Conservation (phyloP, 2,329 filamentous ascomycete species). For the Claviceps cyperi region DNA sequence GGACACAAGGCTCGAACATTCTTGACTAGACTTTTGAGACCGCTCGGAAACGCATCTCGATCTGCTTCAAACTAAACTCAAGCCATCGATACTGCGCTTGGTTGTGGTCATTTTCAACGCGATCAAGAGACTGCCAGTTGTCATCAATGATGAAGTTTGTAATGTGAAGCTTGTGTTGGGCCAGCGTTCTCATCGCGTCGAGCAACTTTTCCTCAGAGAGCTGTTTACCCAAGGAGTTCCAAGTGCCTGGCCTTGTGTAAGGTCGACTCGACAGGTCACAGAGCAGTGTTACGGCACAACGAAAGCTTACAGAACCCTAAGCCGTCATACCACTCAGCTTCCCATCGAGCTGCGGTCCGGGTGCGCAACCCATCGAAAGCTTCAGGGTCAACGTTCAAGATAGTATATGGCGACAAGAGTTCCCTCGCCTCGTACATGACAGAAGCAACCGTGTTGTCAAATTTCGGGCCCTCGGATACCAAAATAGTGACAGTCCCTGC, state of each 20-base stretch:
- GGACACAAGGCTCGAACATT: conserved; percentile 56
- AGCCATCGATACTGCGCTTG: conserved; percentile 54
- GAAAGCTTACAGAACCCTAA: conserved; percentile 62
- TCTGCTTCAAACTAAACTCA: conserved; percentile 84
- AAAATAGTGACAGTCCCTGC: conserved; percentile 47
- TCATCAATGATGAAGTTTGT: conserved; percentile 90
- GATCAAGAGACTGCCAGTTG: conserved; percentile 75
- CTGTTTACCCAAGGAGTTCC: conserved; percentile 80
- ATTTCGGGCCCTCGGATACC: conserved; percentile 54
- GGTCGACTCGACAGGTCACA: conserved; percentile 8
- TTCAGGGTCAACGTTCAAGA: conserved; percentile 26
- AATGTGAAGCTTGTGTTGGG: conserved; percentile 58
- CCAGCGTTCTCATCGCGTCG: conserved; percentile 56
- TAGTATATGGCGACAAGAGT: conserved; percentile 23
- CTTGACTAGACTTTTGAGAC: conserved; percentile 56
- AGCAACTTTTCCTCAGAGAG: conserved; percentile 71
- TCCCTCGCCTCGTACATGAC: conserved; percentile 79
- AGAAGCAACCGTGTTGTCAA: conserved; percentile 64
- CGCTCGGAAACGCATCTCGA: conserved; percentile 60
- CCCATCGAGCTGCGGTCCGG: conserved; percentile 49
- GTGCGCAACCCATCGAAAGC: conserved; percentile 32
- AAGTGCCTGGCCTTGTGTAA: conserved; percentile 44
- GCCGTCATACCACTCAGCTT: conserved; percentile 82
- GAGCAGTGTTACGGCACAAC: not conserved
- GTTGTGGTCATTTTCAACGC: conserved; percentile 30